Evolutionary conservation across 345 rosid genomes (phyloP).

Genomic region (Trapa bicornis): DNA sequence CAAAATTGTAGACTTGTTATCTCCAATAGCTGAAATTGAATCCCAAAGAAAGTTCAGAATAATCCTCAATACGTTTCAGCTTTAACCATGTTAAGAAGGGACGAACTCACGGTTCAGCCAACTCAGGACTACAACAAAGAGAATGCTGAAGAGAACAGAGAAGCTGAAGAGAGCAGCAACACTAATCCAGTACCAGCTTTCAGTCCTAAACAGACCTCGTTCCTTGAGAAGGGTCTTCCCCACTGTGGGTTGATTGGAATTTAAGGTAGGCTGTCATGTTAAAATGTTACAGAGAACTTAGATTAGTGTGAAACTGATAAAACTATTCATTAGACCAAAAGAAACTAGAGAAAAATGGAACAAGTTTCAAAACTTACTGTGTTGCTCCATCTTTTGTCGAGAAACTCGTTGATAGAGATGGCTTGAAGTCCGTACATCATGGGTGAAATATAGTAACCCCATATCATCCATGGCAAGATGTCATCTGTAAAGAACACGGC

Average conservation of each 20-base stretch:
- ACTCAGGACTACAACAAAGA: constrained; percentile 32
- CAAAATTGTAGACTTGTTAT: constrained; percentile 8
- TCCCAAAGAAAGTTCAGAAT: background rate
- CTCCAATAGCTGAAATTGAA: constrained; percentile 11
- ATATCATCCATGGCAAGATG: constrained; percentile 13
- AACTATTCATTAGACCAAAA: background rate
- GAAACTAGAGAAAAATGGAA: background rate
- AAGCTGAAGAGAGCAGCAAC: constrained; percentile 28
- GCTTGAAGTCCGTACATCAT: constrained; percentile 25
- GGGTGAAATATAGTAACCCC: constrained; percentile 21
- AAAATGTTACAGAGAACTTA: background rate
- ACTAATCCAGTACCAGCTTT: constrained; percentile 67
- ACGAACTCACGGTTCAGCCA: constrained; percentile 38
- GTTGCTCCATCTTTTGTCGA: constrained; percentile 11
- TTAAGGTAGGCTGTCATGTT: background rate
- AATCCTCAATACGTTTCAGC: background rate
- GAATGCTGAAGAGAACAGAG: constrained; percentile 29
- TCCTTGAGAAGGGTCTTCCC: constrained; percentile 19
- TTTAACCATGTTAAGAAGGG: background rate
- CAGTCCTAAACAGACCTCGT: constrained; percentile 33
- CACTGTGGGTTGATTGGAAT: constrained; percentile 11
- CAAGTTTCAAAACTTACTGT: constrained; percentile 4
- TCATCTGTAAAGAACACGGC: constrained; percentile 18
- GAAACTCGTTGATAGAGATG: constrained; percentile 22
- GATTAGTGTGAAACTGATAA: no score